Evolutionary conservation across 1,284 basidiomycete species (phyloP).

Genomic region (Boletus semigastroideus): DNA sequence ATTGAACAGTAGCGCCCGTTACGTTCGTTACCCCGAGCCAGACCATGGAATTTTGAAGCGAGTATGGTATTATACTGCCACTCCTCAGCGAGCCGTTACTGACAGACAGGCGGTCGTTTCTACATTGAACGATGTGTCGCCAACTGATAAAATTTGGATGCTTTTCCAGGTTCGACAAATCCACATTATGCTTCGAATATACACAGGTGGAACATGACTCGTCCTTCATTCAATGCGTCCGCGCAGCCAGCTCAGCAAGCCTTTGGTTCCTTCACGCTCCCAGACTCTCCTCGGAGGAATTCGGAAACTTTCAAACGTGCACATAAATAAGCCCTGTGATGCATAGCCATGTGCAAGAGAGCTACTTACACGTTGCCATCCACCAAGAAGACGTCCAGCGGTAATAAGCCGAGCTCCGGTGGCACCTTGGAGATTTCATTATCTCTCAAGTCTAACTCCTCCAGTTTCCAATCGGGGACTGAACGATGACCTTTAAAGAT

Average conservation of each 20-base stretch:
- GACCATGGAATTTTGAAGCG: no score
- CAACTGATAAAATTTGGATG: no score
- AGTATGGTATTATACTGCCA: no score
- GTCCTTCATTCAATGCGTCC: constrained; percentile 58
- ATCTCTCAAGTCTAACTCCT: constrained; percentile 77
- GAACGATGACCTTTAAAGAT: constrained; percentile 63
- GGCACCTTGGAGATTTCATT: constrained; percentile 72
- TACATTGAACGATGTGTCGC: no score
- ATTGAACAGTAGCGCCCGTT: no score
- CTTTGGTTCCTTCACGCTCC: constrained; percentile 84
- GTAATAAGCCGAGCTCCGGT: constrained; percentile 66
- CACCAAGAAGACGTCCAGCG: constrained; percentile 75
- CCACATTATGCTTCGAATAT: background rate
- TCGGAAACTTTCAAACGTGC: constrained; percentile 55
- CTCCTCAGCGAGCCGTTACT: no score
- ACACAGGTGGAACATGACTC: background rate
- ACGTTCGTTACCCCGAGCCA: no score
- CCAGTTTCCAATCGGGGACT: constrained; percentile 66
- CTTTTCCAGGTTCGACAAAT: background rate
- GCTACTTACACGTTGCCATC: constrained; percentile 79
- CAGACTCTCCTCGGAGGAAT: constrained; percentile 76
- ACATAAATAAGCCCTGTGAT: constrained; percentile 5
- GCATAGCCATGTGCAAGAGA: constrained; percentile 1
- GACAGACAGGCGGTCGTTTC: no score
- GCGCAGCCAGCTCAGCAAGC: constrained; percentile 69